phyloP scores from a whole-genome alignment of 345 rosid genomes.

The Hypericum perforatum region DNA sequence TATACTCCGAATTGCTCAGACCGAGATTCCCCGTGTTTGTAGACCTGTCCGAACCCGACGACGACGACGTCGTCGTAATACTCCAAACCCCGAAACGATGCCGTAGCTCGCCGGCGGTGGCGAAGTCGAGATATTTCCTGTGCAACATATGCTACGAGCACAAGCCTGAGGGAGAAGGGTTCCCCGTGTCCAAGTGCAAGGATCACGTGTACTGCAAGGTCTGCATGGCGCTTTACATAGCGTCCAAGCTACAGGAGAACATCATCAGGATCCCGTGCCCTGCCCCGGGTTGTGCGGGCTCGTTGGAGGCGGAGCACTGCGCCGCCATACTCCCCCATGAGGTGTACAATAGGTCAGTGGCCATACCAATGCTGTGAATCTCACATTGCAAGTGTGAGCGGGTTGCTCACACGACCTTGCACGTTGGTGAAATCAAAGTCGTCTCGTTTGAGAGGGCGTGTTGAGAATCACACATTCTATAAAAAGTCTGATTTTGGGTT shows the following conservation, averaged over 20 bases:
- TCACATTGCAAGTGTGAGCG: too few relatives aligned
- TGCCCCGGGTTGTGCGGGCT: slow-evolving; percentile 17
- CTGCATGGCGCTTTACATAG: slow-evolving; percentile 38
- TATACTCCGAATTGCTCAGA: too few relatives aligned
- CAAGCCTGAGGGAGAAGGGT: slow-evolving; percentile 16
- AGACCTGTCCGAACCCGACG: too few relatives aligned
- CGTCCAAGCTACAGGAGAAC: slow-evolving; percentile 39
- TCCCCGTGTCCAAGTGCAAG: slow-evolving; percentile 31
- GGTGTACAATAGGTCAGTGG: slow-evolving; percentile 19
- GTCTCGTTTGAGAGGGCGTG: too few relatives aligned
- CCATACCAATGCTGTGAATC: too few relatives aligned
- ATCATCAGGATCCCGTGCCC: slow-evolving; percentile 27
- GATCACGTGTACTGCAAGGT: slow-evolving; percentile 38
- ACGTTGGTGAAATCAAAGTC: too few relatives aligned
- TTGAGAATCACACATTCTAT: too few relatives aligned
- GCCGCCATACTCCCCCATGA: slow-evolving; percentile 30
- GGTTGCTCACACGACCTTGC: too few relatives aligned
- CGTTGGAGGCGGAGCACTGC: slow-evolving; percentile 30
- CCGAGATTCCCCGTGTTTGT: too few relatives aligned
- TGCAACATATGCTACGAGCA: slow-evolving; percentile 48
- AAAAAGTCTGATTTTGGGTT: too few relatives aligned
- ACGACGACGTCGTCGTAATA: too few relatives aligned
- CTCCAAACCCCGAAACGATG: too few relatives aligned
- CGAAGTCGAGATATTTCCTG: slow-evolving; percentile 9
- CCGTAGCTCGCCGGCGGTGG: background rate